These are phyloP conservation scores for Leccinellum rugosiceps DNA, from an alignment of 768 basidiomycete species.

Conservation along the genomic window DNA sequence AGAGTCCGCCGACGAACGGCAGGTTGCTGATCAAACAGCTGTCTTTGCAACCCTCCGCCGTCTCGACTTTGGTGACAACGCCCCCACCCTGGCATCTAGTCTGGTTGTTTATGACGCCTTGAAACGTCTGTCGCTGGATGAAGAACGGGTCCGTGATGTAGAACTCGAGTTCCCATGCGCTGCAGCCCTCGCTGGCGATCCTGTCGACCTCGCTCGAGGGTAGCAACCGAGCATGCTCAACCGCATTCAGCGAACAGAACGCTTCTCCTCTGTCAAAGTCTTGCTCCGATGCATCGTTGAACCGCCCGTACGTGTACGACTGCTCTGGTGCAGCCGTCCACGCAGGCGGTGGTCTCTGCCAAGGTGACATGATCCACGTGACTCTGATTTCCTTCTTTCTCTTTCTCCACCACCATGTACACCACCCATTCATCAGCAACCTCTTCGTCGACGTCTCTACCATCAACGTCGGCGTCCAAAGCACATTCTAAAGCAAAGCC, in stretches of 20 bases:
- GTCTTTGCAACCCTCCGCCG: constrained; percentile 42
- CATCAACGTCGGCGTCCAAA: constrained; percentile 2
- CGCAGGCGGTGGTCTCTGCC: constrained; percentile 33
- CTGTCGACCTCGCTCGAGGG: constrained; percentile 51
- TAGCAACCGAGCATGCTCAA: constrained; percentile 43
- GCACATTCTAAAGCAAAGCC: constrained; percentile 38
- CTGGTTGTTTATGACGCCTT: constrained; percentile 39
- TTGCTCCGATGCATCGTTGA: constrained; percentile 53
- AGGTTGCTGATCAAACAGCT: constrained; percentile 56
- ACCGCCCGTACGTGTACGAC: constrained; percentile 46
- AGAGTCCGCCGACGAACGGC: constrained; percentile 59
- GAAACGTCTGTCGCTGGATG: constrained; percentile 32
- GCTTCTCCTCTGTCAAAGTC: constrained; percentile 50
- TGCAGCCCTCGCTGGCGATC: constrained; percentile 45
- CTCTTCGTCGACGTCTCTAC: constrained; percentile 17
- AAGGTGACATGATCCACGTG: constrained; percentile 5
- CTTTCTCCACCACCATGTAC: constrained; percentile 7
- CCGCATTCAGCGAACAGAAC: constrained; percentile 45
- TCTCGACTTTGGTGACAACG: constrained; percentile 40
- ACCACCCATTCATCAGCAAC: constrained; percentile 14
- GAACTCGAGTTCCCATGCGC: constrained; percentile 51
- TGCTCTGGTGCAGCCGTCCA: constrained; percentile 61
- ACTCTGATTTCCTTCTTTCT: not conserved
- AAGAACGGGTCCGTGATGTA: constrained; percentile 23
- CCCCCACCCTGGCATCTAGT: constrained; percentile 25